phyloP scores from a whole-genome alignment of 805 yeast species.

The Cyberlindnera mycetangii region DNA sequence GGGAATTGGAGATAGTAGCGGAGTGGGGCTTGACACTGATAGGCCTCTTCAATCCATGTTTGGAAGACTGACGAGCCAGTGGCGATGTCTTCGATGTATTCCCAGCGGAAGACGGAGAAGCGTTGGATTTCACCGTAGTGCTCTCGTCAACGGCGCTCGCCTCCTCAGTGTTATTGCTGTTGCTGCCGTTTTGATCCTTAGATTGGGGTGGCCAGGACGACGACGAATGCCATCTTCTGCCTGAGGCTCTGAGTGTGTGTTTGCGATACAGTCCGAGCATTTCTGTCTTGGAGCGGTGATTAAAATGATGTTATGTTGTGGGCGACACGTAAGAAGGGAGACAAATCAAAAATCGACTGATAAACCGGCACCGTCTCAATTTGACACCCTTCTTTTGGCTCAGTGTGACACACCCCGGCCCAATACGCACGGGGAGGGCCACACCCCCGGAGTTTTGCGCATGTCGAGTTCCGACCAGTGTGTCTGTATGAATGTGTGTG shows the following conservation, averaged over 20 bases:
- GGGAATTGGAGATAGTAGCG: slow-evolving; percentile 5
- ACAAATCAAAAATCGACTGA: slow-evolving; percentile 6
- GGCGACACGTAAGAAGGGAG: background rate
- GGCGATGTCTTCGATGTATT: slow-evolving; percentile 5
- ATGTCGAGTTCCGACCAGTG: background rate
- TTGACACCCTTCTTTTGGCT: slow-evolving; percentile 12
- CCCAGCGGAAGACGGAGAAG: background rate
- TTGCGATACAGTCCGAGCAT: slow-evolving; percentile 3
- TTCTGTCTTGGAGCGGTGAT: no score
- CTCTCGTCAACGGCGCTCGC: slow-evolving; percentile 2
- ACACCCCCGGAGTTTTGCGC: background rate
- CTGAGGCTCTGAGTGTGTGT: slow-evolving; percentile 1
- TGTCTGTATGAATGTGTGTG: no score
- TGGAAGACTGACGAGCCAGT: background rate
- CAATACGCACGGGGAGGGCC: background rate
- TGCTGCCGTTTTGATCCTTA: slow-evolving; percentile 7
- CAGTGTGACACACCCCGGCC: slow-evolving; percentile 1
- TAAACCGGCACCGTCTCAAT: slow-evolving; percentile 1
- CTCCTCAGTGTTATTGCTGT: slow-evolving; percentile 9
- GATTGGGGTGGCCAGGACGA: slow-evolving; percentile 19
- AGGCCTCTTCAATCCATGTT: slow-evolving; percentile 11
- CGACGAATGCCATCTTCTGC: slow-evolving; percentile 22
- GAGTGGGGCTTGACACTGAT: slow-evolving; percentile 9
- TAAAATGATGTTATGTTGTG: background rate
- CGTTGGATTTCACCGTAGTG: background rate